Percentiles rank a stretch among this genome's conserved stretches.
Conservation (phyloP, 208 protist species). For the Trypanosoma melophagium region DNA sequence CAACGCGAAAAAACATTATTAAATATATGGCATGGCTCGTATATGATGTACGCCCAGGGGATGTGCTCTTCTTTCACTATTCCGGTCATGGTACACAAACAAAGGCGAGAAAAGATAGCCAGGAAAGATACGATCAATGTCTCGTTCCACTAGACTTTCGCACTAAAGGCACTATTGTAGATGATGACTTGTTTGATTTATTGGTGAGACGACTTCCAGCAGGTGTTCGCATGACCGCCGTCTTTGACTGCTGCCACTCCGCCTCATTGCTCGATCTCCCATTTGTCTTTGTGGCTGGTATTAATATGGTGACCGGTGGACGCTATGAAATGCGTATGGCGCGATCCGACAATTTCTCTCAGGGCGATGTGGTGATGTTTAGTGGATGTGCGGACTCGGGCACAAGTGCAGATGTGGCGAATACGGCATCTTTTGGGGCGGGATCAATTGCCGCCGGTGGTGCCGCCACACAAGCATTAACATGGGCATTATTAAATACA, state of each 20-base stretch:
- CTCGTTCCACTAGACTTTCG: slow-evolving; percentile 83
- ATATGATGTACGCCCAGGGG: slow-evolving; percentile 69
- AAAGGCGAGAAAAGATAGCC: slow-evolving; percentile 40
- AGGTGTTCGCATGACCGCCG: slow-evolving; percentile 84
- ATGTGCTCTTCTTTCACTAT: slow-evolving; percentile 91
- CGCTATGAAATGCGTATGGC: slow-evolving; percentile 59
- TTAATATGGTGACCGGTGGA: slow-evolving; percentile 18
- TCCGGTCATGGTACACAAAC: slow-evolving; percentile 87
- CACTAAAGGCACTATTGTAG: slow-evolving; percentile 67
- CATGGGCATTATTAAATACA: slow-evolving; percentile 71
- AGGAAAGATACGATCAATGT: slow-evolving; percentile 83
- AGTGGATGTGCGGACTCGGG: slow-evolving; percentile 85
- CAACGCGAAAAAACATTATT: slow-evolving; percentile 83
- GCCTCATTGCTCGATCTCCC: slow-evolving; percentile 89
- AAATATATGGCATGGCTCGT: slow-evolving; percentile 87
- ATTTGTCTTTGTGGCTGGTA: slow-evolving; percentile 71
- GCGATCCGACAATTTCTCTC: slow-evolving; percentile 70
- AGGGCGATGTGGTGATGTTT: slow-evolving; percentile 88
- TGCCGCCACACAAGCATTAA: slow-evolving; percentile 82
- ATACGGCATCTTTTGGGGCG: slow-evolving; percentile 42
- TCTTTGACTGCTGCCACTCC: slow-evolving; percentile 95
- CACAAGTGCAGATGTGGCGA: slow-evolving; percentile 79
- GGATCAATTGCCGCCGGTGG: slow-evolving; percentile 64
- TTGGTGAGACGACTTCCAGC: slow-evolving; percentile 70
- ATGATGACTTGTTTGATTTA: slow-evolving; percentile 89